A percentile compares a stretch with the other conserved stretches of the same genome.
Conservation (phyloP, 2,329 filamentous ascomycete species). For the Colletotrichum higginsianum region DNA sequence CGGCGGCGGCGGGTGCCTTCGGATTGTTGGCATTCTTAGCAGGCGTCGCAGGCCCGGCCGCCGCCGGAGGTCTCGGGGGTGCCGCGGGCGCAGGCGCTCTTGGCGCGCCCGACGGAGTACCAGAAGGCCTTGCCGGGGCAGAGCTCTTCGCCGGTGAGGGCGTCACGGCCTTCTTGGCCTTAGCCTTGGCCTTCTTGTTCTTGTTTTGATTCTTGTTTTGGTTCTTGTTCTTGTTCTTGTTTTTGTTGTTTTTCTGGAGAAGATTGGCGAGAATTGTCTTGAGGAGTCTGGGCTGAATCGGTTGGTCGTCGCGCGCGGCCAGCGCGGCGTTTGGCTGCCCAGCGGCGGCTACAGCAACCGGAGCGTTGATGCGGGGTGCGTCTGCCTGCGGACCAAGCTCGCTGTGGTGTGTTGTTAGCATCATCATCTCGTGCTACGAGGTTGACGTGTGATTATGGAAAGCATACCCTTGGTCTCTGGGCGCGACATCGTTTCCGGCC, state of each 20-base stretch:
- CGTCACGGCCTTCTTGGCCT: not conserved
- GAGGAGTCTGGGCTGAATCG: slow-evolving; percentile 10
- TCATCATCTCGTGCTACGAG: not conserved
- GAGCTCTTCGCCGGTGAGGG: too few species aligned
- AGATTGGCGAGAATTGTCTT: slow-evolving; percentile 4
- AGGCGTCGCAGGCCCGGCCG: not conserved
- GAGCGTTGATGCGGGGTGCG: slow-evolving; percentile 8
- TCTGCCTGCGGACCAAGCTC: slow-evolving; percentile 21
- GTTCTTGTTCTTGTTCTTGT: slow-evolving; percentile 21
- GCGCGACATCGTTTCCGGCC: slow-evolving; percentile 15
- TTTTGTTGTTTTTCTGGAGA: slow-evolving; percentile 12
- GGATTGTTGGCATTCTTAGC: not conserved
- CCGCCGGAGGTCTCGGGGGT: too few species aligned
- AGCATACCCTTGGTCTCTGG: slow-evolving; percentile 8
- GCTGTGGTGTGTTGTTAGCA: slow-evolving; percentile 10
- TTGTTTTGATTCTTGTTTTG: not conserved
- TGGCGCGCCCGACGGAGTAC: not conserved
- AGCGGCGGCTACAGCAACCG: slow-evolving; percentile 15
- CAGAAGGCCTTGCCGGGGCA: not conserved
- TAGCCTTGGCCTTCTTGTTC: not conserved
- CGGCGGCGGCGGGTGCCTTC: not conserved
- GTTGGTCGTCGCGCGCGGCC: not conserved
- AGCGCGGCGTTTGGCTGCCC: slow-evolving; percentile 27
- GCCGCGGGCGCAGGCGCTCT: too few species aligned
- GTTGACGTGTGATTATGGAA: not conserved